Percentiles rank a stretch among this genome's conserved stretches.
Evolutionary conservation across 1,139 yeast species (phyloP).

Genomic region (Debaryomyces robertsiae): DNA sequence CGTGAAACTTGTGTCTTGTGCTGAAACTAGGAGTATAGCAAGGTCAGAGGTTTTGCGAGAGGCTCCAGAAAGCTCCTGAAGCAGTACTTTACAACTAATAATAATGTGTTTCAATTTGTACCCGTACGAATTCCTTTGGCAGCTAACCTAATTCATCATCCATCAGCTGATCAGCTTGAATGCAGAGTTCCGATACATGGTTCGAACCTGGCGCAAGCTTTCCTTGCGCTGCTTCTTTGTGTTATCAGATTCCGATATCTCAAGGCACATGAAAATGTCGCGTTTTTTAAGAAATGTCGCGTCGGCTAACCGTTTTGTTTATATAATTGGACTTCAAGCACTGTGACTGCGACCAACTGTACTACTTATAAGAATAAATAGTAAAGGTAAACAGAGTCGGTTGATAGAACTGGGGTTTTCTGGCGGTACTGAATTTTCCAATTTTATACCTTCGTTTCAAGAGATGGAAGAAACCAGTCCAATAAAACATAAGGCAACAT

Average conservation of each 20-base stretch:
- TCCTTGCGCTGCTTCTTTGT: slow-evolving; percentile 26
- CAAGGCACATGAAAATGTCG: slow-evolving; percentile 2
- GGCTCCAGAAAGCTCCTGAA: background rate
- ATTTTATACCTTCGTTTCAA: too few species aligned
- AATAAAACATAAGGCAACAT: slow-evolving; percentile 35
- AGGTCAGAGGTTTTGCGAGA: too few species aligned
- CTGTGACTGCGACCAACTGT: too few species aligned
- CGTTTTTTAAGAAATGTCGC: slow-evolving; percentile 1
- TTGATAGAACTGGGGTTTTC: too few species aligned
- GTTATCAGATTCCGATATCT: background rate
- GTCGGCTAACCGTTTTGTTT: slow-evolving; percentile 1
- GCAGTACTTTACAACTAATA: background rate
- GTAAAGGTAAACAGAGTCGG: too few species aligned
- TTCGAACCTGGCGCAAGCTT: slow-evolving; percentile 97
- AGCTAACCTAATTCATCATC: too few species aligned
- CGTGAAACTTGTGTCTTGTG: too few species aligned
- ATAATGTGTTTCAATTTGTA: slow-evolving; percentile 22
- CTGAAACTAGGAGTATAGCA: too few species aligned
- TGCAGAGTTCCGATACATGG: slow-evolving; percentile 82
- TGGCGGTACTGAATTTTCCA: too few species aligned
- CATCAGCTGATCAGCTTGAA: slow-evolving; percentile 38
- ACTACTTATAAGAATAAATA: too few species aligned
- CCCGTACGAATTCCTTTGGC: too few species aligned
- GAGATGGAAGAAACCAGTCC: slow-evolving; percentile 22
- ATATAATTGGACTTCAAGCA: slow-evolving; percentile 1